Evolutionary conservation across 805 yeast species (phyloP).

Genomic region (Yarrowia yakushimensis): DNA sequence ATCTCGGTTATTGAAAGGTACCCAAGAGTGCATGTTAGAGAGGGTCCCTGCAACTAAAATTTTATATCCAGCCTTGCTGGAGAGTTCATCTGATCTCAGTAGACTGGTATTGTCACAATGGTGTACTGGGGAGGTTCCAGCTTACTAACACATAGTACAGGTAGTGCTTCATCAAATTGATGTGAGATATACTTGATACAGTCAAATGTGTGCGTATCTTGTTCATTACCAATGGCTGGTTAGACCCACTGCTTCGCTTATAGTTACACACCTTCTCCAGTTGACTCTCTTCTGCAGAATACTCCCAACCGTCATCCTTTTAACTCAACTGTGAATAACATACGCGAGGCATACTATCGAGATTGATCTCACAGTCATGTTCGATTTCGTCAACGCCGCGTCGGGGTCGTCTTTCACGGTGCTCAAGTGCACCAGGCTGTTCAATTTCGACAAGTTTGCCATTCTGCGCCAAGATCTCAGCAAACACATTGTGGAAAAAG

Average conservation of each 20-base stretch:
- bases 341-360: not conserved
- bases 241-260: not conserved
- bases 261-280: too few species aligned
- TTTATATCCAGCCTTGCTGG: not conserved
- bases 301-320: not conserved
- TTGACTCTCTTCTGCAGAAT: too few species aligned
- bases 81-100: not conserved
- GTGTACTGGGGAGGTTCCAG: too few species aligned
- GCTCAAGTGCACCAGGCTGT: conserved; percentile 19
- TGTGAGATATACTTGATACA: too few species aligned
- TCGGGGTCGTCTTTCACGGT: conserved; percentile 27
- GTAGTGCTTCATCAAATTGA: too few species aligned
- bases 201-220: not conserved
- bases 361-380: conserved; percentile 3
- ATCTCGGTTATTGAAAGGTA: not conserved
- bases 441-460: conserved; percentile 2
- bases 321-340: not conserved
- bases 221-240: not conserved
- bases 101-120: too few species aligned
- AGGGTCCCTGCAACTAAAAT: conserved; percentile 1
- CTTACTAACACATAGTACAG: too few species aligned
- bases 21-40: not conserved
- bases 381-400: conserved; percentile 26
- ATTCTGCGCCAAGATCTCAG: not conserved
- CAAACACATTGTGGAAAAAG: conserved; percentile 1